Evolutionary conservation across 148 eudicot genomes (phyloP), one percentile per base, ranked within the genome.

Genomic region (Rhododendron griersonianum): DNA sequence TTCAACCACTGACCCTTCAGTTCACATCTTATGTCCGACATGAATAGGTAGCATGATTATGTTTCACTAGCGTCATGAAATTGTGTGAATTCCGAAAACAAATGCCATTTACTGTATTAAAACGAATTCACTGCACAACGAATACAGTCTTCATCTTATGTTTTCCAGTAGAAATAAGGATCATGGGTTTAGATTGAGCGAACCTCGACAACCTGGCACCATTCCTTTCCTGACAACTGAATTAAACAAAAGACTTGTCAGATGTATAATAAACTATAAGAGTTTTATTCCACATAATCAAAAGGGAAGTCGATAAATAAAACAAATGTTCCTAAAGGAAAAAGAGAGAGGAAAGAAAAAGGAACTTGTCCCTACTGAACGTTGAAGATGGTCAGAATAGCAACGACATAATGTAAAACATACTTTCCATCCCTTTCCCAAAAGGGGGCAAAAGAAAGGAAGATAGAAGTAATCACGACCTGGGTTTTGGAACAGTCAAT

Each of bases 201-300:
- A 80, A 93, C 96, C 94, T 93, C 96, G 87, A 93, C 90, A 85
- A 89, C 84, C 86, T 91, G 93, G 91, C 90, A 88, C 94, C 96
- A 93, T 25, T 93, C 94, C 79, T 83, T 89, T 85, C 91, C 93
- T 44, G 90, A 65, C 86, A 92, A 57, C 96, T 93, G 92, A 39
- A 91, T 90, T 57, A 35, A 86, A 85, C 63, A 65, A 55, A 41
- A 87, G 61, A 28, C 37, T 69, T 10, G 82, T 86, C 69, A 86
- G 51, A 81, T 21, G 23, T 82, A 7, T 14, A 21, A 74, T 30
- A 55, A 30, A 15, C 45, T 15, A 6, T 28, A 11, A 69, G 15
- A 86, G n/a, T 35, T 28, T 18, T 0, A 41, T 76, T 15, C 63
- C n/a, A 21, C 15, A 81, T 19, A 33, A 63, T 21, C 18, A 67